phyloP scores from a whole-genome alignment of 2,329 filamentous ascomycete species.

The Clonostachys rosea region DNA sequence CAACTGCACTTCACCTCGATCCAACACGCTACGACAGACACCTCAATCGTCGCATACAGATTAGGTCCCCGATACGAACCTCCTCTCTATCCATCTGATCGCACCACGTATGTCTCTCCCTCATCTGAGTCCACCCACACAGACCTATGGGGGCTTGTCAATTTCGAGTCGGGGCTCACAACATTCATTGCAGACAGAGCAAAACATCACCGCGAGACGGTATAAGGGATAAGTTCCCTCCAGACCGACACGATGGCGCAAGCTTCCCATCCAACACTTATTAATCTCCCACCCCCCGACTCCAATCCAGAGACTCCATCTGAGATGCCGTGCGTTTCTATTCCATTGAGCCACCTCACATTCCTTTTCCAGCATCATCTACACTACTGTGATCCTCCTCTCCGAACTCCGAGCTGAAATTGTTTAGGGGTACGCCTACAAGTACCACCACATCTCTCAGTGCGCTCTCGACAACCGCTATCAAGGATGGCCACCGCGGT shows the following conservation, averaged over 20 bases:
- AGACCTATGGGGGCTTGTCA: too few relatives aligned
- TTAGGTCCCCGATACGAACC: too few relatives aligned
- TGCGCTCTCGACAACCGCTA: constrained; percentile 86
- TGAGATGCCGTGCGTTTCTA: constrained; percentile 72
- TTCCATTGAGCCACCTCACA: neutral
- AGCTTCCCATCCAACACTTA: constrained; percentile 58
- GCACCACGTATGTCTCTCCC: too few relatives aligned
- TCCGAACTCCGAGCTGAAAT: constrained; percentile 1
- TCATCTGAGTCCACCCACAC: too few relatives aligned
- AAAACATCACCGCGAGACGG: too few relatives aligned
- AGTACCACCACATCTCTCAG: constrained; percentile 90
- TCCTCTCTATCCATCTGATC: too few relatives aligned
- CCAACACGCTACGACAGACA: too few relatives aligned
- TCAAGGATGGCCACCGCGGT: constrained; percentile 93
- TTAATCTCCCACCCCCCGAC: constrained; percentile 78
- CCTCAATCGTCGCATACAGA: too few relatives aligned
- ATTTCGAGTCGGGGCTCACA: too few relatives aligned
- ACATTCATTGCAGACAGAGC: too few relatives aligned
- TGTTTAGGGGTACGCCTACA: constrained; percentile 78
- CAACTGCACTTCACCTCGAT: too few relatives aligned
- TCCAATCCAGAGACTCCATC: constrained; percentile 83
- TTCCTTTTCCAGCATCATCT: neutral
- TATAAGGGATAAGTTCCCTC: too few relatives aligned
- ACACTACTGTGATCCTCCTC: neutral
- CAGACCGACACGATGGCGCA: constrained; percentile 26